Base-by-base conservation (phyloP, 352 stramenopile species). In the Phytophthora sp. region DNA sequence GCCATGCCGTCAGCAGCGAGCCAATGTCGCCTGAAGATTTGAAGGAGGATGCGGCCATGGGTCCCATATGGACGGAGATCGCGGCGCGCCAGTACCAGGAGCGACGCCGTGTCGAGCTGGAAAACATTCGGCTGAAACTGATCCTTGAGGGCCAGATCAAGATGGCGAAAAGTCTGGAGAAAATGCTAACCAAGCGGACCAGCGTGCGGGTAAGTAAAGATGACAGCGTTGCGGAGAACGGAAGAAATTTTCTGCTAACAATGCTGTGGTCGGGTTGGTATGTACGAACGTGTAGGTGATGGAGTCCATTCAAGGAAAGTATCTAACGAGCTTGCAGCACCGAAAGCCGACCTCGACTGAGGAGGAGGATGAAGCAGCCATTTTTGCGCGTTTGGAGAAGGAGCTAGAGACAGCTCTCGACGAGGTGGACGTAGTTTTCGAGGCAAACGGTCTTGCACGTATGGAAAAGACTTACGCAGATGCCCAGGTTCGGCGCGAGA, bases 71-170 rank as follows among this genome's bases (percentile, higher is more conserved):
- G 81, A 72, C 79, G 6, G 70, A 77, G 18, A 84, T 90, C 35
- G 78, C 77, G 34, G 72, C 65, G 26, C 64, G 62, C 8, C 79
- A 89, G 60, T 78, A 75, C 20, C 74, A 82, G 23, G 77, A 85
- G 53, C 72, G 76, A 26, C 72, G 69, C 6, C 69, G 71, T 27
- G 75, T 73, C 15, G 75, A 89, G 35, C 54, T 80, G 17, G 79
- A 89, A 58, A 88, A 88, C 57, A 82, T 84, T 38, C 75, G 74
- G 0, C 61, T 88, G 12, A 82, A 82, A 21, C 59, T 80, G 7
- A 70, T 82, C 13, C 51, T 88, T 2, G 74, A 84, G 27, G 65
- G 75, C 11, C 79, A 87, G 27, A 63, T 87, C 38, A 79, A 82
- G 23, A 76, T 86, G 53, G 79, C 79, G 10, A 76, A 75, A 35